Evolutionary conservation across 345 rosid species (phyloP), one percentile per base, ranked within the genome.

Genomic region (Aquilaria malaccensis): DNA sequence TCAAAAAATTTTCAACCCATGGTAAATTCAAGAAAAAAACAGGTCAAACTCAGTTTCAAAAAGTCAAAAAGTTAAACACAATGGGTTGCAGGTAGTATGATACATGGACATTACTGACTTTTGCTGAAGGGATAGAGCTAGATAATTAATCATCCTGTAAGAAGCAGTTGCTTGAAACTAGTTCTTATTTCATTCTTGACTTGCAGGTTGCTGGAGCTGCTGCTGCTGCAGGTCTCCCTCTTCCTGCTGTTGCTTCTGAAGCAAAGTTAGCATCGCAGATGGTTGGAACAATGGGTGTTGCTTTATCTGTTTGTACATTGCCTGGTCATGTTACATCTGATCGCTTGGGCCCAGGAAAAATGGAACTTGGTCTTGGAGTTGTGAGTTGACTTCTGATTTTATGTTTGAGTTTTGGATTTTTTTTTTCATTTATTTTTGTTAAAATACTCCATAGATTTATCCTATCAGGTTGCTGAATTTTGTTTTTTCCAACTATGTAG

Each of bases 351-450:
- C 78, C 80, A 5, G 90, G 86, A 58, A 93, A 89, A 77, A 87
- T 93, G 95, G 97, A 93, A 71, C 96, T 93, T 64, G 98, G 97
- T 66, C 96, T 93, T 63, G 97, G 97, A 81, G 84, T 93, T 75
- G 98, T 93, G 81, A 81, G 96, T 79, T 69, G 22, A 51, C 53
- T 66, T 68, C 45, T 55, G 55, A 61, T 31, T 11, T 56, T 60
- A 30, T 37, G 43, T 37, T 37, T 37, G 9, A 55, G 53, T 60
- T 22, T 45, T 6, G 22, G 22, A 22, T 4, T 13, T 14, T 7
- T 29, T 2, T 54, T 3, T 9, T 30, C 2, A 31, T 31, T 71
- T 65, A 2, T 11, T 56, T 58, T 56, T 52, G 61, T 52, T 68
- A 33, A 33, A 22, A 22, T 22, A 22, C 22, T 22, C 22, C 22